A percentile compares a stretch with the other conserved stretches of the same genome.
Conservation (phyloP, 371 early-diverging fungal species). For the Apophysomyces variabilis region DNA sequence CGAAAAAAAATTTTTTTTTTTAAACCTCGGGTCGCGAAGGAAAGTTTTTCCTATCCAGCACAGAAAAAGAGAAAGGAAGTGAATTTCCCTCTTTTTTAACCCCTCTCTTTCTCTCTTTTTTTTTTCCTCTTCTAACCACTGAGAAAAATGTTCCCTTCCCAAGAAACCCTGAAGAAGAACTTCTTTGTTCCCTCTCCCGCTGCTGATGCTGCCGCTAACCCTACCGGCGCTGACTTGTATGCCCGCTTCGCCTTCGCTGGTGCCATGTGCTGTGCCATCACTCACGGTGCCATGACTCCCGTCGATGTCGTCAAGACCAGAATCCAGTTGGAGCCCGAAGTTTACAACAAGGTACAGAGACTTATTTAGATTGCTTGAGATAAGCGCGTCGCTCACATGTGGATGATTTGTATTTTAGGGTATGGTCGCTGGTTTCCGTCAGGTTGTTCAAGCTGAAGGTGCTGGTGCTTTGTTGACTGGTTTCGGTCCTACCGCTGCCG, state of each 20-base stretch:
- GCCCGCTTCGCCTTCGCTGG: constrained; percentile 78
- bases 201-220: constrained; percentile 53
- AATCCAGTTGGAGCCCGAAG: constrained; percentile 66
- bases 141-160: constrained; percentile 44
- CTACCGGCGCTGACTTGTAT: constrained; percentile 68
- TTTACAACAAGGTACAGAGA: constrained; percentile 60
- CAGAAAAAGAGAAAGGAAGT: not conserved
- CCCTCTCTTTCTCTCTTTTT: not conserved
- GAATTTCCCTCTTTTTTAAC: not conserved
- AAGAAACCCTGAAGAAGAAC: constrained; percentile 49
- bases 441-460: constrained; percentile 70
- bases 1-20: not conserved
- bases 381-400: not conserved
- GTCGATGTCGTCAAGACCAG: constrained; percentile 70
- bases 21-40: not conserved
- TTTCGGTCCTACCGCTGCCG: constrained; percentile 78
- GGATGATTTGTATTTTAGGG: constrained; percentile 26
- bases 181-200: constrained; percentile 52
- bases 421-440: constrained; percentile 63
- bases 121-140: not conserved
- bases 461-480: constrained; percentile 78
- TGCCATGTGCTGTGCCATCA: constrained; percentile 72
- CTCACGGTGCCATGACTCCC: constrained; percentile 69
- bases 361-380: not conserved
- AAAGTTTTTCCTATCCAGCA: too few species aligned